Base-by-base conservation (phyloP, 768 basidiomycete genomes). In the Hypholoma fasciculare region DNA sequence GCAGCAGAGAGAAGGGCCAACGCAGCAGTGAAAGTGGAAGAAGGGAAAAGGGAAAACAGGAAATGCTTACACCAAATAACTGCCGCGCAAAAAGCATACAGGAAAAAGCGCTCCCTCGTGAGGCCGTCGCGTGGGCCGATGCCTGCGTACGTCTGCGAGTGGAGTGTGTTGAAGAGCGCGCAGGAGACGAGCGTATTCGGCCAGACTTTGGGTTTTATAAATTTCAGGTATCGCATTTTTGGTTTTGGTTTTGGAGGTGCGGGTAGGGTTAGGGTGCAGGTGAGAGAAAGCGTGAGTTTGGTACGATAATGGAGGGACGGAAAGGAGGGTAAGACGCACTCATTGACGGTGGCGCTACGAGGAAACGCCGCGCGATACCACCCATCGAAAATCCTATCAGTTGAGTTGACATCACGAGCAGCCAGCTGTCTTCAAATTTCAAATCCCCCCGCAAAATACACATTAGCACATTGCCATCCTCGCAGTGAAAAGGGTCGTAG, bases 141-240 rank as follows among this genome's bases (percentile, higher is more conserved):
- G 1, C 85, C 85, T 27, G 79, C 79, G 60, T 85, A 84, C 38
- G 73, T 77, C 52, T 83, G 78, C 0, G 83, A 82, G 67, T 91
- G 89, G 7, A 91, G 77, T 0, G 89, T 91, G 61, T 91, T 90
- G 69, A 88, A 89, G 3, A 90, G 70, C 2, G 87, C 85, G 63
- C 88, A 89, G 0, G 81, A 76, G 12, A 90, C 89, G 4, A 91
- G 76, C 40, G 85, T 85, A 56, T 82, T 80, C 1, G 89, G 89
- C 89, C 89, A 91, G 44, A 91, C 87, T 85, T 23, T 23, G 23
- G 1, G 23, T 23, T 23, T 23, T 23, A 23, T 23, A 23, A 23
- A 23, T 23, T 23, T 23, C 23, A 23, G 23, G 4, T 23, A 23
- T 23, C 23, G 23, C 4, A 4, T 23, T 23, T 1, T 23, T 23